Base-by-base conservation (phyloP, 2,329 filamentous ascomycete species). In the Colletotrichum spinosum region DNA sequence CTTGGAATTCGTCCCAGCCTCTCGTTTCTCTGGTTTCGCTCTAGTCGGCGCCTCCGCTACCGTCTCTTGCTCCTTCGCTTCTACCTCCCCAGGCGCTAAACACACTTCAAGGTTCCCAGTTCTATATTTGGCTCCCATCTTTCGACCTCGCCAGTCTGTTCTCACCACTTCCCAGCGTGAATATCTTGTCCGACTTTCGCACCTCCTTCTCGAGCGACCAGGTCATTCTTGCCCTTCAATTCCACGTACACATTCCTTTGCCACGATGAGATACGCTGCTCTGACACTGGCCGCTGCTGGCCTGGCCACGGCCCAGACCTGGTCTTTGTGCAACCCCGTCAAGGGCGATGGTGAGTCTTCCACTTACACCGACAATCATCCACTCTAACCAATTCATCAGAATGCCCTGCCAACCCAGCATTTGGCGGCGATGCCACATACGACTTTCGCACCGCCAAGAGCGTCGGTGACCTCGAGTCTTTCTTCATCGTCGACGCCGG, bases 401-500 rank as follows among this genome's bases (percentile, higher is more conserved):
- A 51, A 10, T 69, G 68, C 55, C 50, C 53, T n/a, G 46, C 65
- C 6, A 69, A 69, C 60, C 57, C 67, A 8, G 68, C 68, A 9
- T 67, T 69, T 39, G 67, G 67, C 44, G 54, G 51, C 45, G 54
- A 60, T 12, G 54, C 52, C 52, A 39, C 5, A 45, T 68, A 56
- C 55, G 56, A 68, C 56, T 68, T 69, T 56, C 52, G 54, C n/a
- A 41, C 15, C 5, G 53, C 63, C 73, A 80, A 76, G 45, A 72
- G 74, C 35, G 52, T 68, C 46, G 80, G 78, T 46, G 73, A 73
- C 45, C 74, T 78, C 68, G 69, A 77, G 74, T 75, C 72, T 64
- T 83, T 86, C 69, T 92, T 91, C 77, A 86, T 82, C 1, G 78
- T 85, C 9, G 86, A 86, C 50, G 75, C 75, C 64, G 80, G 85